These are phyloP conservation scores for Penicillium chermesinum DNA, from an alignment of 495 filamentous ascomycete species.

Conservation along the genomic window DNA sequence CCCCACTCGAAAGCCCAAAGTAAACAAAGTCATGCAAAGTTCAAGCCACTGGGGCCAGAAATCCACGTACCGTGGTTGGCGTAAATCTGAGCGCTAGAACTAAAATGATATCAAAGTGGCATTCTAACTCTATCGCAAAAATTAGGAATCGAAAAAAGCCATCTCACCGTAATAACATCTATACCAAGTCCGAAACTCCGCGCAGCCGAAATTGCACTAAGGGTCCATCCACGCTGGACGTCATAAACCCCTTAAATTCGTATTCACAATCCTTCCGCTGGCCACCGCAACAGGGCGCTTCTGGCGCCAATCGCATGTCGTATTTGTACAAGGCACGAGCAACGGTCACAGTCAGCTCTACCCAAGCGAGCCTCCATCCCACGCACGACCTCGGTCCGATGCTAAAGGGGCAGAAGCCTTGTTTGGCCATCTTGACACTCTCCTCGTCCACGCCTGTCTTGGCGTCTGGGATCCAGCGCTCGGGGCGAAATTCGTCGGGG, in stretches of 20 bases:
- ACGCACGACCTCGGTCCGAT: slow-evolving; percentile 55
- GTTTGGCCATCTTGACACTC: slow-evolving; percentile 4
- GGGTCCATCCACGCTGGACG: slow-evolving; percentile 8
- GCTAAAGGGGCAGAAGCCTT: slow-evolving; percentile 54
- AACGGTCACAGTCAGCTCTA: slow-evolving; percentile 35
- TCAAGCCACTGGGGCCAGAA: neutral
- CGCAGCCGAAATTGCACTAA: slow-evolving; percentile 5
- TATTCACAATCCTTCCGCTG: slow-evolving; percentile 7
- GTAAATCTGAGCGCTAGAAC: no score
- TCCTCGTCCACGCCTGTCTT: slow-evolving; percentile 1
- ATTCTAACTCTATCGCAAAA: neutral
- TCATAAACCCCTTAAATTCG: slow-evolving; percentile 6
- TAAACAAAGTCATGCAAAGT: neutral
- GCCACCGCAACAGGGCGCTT: slow-evolving; percentile 8
- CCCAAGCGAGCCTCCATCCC: slow-evolving; percentile 52
- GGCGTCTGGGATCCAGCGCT: slow-evolving; percentile 50
- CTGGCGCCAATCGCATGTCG: slow-evolving; percentile 18
- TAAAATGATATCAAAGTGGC: no score
- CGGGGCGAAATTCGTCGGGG: slow-evolving; percentile 48
- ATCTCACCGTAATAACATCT: neutral
- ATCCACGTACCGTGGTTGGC: neutral
- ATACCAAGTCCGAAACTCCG: neutral
- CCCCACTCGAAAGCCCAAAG: neutral
- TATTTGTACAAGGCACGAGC: slow-evolving; percentile 13
- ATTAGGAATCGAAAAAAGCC: neutral